These are phyloP conservation scores for Anthostomella pinea DNA, from an alignment of 2,329 filamentous ascomycete genomes.

Conservation along the genomic window DNA sequence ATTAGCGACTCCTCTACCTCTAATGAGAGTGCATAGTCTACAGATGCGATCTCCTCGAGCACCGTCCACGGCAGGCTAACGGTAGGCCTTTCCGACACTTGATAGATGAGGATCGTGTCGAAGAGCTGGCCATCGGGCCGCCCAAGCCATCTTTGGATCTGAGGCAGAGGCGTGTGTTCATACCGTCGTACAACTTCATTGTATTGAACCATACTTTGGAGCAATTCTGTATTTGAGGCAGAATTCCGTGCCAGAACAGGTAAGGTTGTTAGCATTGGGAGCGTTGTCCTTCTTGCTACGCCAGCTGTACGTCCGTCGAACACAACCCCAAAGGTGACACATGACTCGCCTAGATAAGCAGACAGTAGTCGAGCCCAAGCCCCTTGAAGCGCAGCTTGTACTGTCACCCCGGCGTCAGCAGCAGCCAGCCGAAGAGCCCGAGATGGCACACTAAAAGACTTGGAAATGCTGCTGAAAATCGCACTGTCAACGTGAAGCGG, in stretches of 20 bases:
- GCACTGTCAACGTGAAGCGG: slow-evolving; percentile 49
- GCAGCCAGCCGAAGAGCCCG: slow-evolving; percentile 54
- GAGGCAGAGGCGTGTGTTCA: slow-evolving; percentile 68
- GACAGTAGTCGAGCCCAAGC: slow-evolving; percentile 75
- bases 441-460: slow-evolving; percentile 38
- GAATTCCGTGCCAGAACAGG: slow-evolving; percentile 63
- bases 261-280: slow-evolving; percentile 81
- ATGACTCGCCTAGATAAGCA: slow-evolving; percentile 71
- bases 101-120: slow-evolving; percentile 82
- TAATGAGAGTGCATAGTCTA: slow-evolving; percentile 78
- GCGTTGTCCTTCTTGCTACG: slow-evolving; percentile 56
- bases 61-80: slow-evolving; percentile 57
- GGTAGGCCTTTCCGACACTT: slow-evolving; percentile 49
- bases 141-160: slow-evolving; percentile 71
- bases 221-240: slow-evolving; percentile 52
- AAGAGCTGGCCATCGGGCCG: slow-evolving; percentile 66
- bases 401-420: slow-evolving; percentile 57
- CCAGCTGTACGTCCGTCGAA: slow-evolving; percentile 70
- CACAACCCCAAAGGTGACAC: slow-evolving; percentile 75
- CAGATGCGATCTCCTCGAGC: slow-evolving; percentile 62
- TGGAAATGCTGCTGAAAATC: slow-evolving; percentile 34
- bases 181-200: slow-evolving; percentile 65
- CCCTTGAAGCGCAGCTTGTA: slow-evolving; percentile 74
- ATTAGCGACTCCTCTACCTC: slow-evolving; percentile 62
- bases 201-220: slow-evolving; percentile 62